These are phyloP conservation scores for Globisporangium heterothallicum DNA, from an alignment of 352 stramenopile species.

Conservation along the genomic window DNA sequence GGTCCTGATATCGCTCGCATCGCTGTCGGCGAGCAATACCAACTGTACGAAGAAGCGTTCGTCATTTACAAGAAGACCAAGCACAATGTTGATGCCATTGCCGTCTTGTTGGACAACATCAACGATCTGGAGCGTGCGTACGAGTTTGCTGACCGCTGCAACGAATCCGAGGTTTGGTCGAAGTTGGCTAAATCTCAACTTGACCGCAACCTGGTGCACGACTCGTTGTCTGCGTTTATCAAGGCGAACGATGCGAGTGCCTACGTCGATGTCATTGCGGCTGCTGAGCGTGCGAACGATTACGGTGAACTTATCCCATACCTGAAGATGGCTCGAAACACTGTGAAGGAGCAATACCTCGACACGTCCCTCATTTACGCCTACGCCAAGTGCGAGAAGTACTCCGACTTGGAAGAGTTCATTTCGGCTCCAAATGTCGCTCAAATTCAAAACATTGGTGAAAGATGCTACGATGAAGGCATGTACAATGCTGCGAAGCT, in stretches of 20 bases:
- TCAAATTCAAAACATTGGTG: constrained; percentile 99
- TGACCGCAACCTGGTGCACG: constrained; percentile 92
- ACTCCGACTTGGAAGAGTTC: constrained; percentile 99
- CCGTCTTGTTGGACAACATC: constrained; percentile 93
- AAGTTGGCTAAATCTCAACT: constrained; percentile 98
- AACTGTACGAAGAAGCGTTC: constrained; percentile 99
- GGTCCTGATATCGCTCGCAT: constrained; percentile 99
- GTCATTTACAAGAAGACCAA: constrained; percentile 99
- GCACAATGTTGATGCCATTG: constrained; percentile 94
- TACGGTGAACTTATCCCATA: constrained; percentile 98
- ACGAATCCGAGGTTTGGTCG: constrained; percentile 98
- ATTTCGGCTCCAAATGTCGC: constrained; percentile 99
- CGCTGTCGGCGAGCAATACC: constrained; percentile 96
- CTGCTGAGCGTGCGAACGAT: constrained; percentile 94
- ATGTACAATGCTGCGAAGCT: constrained; percentile 99
- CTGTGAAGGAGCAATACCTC: constrained; percentile 98
- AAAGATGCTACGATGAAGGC: constrained; percentile 97
- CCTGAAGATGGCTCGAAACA: constrained; percentile 98
- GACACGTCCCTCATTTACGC: constrained; percentile 99
- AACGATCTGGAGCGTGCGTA: constrained; percentile 98
- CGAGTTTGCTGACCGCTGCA: constrained; percentile 98
- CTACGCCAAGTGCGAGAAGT: constrained; percentile 97
- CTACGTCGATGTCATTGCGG: constrained; percentile 97
- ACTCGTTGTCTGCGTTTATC: constrained; percentile 99
- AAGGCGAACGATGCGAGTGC: constrained; percentile 97